Percentiles rank a stretch among this genome's conserved stretches.
Evolutionary conservation across 495 filamentous ascomycete species (phyloP).

Genomic region (Penicillium tannophilum): DNA sequence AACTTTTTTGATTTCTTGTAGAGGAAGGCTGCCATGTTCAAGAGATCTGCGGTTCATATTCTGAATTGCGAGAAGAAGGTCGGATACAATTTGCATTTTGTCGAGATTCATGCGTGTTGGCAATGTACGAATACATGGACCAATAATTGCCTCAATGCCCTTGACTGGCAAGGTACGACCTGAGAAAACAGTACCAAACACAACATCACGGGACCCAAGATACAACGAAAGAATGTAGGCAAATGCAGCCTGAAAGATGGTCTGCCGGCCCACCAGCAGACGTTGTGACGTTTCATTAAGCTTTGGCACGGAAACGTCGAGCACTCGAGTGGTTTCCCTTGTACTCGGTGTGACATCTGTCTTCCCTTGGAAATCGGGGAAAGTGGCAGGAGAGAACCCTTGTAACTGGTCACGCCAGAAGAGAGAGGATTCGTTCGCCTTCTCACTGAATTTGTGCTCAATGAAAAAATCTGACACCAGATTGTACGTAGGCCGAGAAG

Average conservation of each 20-base stretch:
- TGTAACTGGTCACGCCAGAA: slow-evolving; percentile 70
- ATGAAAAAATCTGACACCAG: slow-evolving; percentile 36
- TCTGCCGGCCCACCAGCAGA: slow-evolving; percentile 45
- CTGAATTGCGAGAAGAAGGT: slow-evolving; percentile 64
- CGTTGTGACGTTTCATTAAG: slow-evolving; percentile 33
- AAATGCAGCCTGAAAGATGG: slow-evolving; percentile 70
- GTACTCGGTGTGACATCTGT: slow-evolving; percentile 15
- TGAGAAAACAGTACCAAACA: slow-evolving; percentile 73
- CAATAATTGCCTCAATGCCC: slow-evolving; percentile 68
- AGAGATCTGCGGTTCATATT: slow-evolving; percentile 61
- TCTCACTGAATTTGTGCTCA: slow-evolving; percentile 37
- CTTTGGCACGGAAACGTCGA: slow-evolving; percentile 27
- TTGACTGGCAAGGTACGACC: slow-evolving; percentile 68
- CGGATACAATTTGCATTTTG: slow-evolving; percentile 47
- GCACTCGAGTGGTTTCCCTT: slow-evolving; percentile 35
- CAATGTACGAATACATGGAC: slow-evolving; percentile 70
- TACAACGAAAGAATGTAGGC: slow-evolving; percentile 63
- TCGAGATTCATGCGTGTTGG: slow-evolving; percentile 61
- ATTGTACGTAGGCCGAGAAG: slow-evolving; percentile 29
- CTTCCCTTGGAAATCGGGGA: slow-evolving; percentile 32
- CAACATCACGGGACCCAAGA: slow-evolving; percentile 60
- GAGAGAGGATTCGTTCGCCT: slow-evolving; percentile 44
- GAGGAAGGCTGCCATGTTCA: slow-evolving; percentile 56
- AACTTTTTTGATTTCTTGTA: slow-evolving; percentile 65
- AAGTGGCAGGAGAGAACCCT: slow-evolving; percentile 29